Conservation (phyloP, 768 basidiomycete species). For the Boletus pseudopeckii region DNA sequence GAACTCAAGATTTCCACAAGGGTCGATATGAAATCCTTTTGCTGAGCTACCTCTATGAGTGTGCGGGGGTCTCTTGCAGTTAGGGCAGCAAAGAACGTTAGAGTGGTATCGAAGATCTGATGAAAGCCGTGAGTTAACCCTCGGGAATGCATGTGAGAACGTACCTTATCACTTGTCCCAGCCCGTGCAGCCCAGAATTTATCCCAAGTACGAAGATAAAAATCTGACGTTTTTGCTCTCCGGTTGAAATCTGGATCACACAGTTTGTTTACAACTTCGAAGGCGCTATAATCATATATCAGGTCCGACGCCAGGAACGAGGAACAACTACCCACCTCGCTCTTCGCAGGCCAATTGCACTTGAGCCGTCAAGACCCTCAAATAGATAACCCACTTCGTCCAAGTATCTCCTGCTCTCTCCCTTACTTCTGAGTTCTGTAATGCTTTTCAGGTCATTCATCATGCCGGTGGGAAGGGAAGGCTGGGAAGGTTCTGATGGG, state of each 20-base stretch:
- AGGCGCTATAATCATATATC: slow-evolving; percentile 45
- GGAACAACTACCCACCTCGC: slow-evolving; percentile 49
- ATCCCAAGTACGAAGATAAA: slow-evolving; percentile 67
- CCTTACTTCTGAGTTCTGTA: slow-evolving; percentile 75
- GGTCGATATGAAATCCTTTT: slow-evolving; percentile 35
- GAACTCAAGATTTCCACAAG: slow-evolving; percentile 43
- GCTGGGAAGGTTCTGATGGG: slow-evolving; percentile 36
- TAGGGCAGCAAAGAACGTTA: slow-evolving; percentile 60
- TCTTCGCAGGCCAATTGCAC: slow-evolving; percentile 54
- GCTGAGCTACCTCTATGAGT: slow-evolving; percentile 50
- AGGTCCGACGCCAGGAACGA: not conserved
- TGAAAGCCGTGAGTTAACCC: not conserved
- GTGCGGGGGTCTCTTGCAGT: slow-evolving; percentile 57
- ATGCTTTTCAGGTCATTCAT: slow-evolving; percentile 78
- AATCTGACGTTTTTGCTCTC: slow-evolving; percentile 75
- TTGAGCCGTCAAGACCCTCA: slow-evolving; percentile 64
- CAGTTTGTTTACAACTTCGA: slow-evolving; percentile 73
- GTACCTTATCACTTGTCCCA: slow-evolving; percentile 57
- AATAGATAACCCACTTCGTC: slow-evolving; percentile 86
- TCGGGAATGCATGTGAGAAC: slow-evolving; percentile 17
- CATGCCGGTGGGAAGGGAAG: slow-evolving; percentile 51
- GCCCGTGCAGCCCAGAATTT: slow-evolving; percentile 56
- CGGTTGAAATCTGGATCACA: slow-evolving; percentile 74
- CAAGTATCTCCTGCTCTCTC: slow-evolving; percentile 73
- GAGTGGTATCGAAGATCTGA: slow-evolving; percentile 62